phyloP scores from a whole-genome alignment of 2,329 filamentous ascomycete species.

The Aspergillus ibericus region DNA sequence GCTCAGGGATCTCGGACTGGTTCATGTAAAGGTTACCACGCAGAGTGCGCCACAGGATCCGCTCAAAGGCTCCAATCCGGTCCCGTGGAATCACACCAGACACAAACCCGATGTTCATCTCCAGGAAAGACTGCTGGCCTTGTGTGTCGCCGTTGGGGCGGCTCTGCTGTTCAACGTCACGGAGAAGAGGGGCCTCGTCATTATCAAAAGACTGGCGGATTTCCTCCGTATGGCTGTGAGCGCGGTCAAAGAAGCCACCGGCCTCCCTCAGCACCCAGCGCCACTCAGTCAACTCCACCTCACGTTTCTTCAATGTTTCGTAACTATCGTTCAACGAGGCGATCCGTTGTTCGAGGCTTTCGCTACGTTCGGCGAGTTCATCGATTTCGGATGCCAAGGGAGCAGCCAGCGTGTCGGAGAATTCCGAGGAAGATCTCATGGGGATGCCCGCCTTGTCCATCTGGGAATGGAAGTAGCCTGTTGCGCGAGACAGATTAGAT shows the following conservation, averaged over 20 bases:
- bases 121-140: constrained; percentile 85
- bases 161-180: constrained; percentile 84
- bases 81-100: constrained; percentile 93
- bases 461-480: constrained; percentile 90
- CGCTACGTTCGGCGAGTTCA: constrained; percentile 86
- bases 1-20: constrained; percentile 95
- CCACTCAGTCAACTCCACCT: constrained; percentile 97
- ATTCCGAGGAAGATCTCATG: constrained; percentile 87
- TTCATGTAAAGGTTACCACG: constrained; percentile 99
- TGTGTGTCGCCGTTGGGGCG: constrained; percentile 60
- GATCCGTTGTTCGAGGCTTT: constrained; percentile 88
- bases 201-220: constrained; percentile 84
- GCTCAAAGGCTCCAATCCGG: constrained; percentile 90
- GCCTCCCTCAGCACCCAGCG: constrained; percentile 96
- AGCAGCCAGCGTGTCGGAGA: constrained; percentile 79
- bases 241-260: constrained; percentile 94
- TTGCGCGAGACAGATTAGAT: not conserved
- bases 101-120: constrained; percentile 99
- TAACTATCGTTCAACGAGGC: constrained; percentile 95
- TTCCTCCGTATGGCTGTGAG: constrained; percentile 94
- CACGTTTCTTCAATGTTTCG: constrained; percentile 95
- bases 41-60: constrained; percentile 94
- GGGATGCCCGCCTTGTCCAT: constrained; percentile 91
- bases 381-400: constrained; percentile 95
- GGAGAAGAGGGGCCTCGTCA: constrained; percentile 89